These are phyloP conservation scores for Plasmodium cynomolgi DNA, from an alignment of 169 alveolate genomes.

Conservation along the genomic window DNA sequence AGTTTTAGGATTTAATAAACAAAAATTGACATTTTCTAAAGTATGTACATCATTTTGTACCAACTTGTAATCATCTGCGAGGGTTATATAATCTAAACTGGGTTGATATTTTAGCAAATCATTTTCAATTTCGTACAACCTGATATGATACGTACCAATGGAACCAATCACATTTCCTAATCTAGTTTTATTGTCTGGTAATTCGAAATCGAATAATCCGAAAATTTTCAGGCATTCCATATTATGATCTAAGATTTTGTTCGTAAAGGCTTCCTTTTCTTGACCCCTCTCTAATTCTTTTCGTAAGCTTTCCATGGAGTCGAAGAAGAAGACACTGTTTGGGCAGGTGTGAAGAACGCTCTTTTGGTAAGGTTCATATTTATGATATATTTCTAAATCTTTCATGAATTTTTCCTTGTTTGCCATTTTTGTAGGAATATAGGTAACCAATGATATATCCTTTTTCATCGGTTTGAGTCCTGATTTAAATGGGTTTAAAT, in stretches of 20 bases:
- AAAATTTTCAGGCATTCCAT: slow-evolving; percentile 3
- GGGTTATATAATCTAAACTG: background rate
- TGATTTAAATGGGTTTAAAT: slow-evolving; percentile 28
- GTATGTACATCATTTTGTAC: background rate
- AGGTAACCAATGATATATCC: background rate
- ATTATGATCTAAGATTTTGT: background rate
- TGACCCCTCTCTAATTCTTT: background rate
- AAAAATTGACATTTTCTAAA: slow-evolving; percentile 26
- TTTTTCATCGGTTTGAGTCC: slow-evolving; percentile 5
- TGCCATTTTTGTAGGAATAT: background rate
- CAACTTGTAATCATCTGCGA: slow-evolving; percentile 44
- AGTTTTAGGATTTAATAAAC: slow-evolving; percentile 57
- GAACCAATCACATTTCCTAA: slow-evolving; percentile 25
- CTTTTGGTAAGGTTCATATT: background rate
- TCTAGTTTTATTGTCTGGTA: background rate
- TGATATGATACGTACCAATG: slow-evolving; percentile 8
- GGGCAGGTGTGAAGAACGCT: slow-evolving; percentile 16
- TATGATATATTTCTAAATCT: background rate
- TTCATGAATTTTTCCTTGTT: background rate
- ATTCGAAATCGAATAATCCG: slow-evolving; percentile 1
- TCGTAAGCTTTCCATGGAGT: background rate
- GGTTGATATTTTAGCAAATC: slow-evolving; percentile 24
- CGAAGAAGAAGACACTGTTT: slow-evolving; percentile 2
- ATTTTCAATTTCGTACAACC: background rate
- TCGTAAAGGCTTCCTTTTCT: background rate